These are phyloP conservation scores for Sungouiella thailandica DNA, from an alignment of 805 yeast species.

Conservation along the genomic window DNA sequence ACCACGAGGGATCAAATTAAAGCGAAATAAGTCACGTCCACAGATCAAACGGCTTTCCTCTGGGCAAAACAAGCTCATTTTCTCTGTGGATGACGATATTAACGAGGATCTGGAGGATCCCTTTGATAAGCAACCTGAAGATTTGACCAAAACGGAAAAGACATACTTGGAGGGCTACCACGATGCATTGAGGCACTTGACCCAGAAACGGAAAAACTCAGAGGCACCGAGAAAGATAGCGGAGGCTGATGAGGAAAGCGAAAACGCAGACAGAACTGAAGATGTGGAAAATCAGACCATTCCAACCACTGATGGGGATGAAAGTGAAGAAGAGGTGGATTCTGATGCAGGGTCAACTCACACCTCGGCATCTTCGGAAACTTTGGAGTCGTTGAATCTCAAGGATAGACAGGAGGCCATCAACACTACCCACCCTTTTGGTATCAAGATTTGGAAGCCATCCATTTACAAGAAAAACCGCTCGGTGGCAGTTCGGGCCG, in stretches of 20 bases:
- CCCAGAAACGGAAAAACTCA: constrained; percentile 17
- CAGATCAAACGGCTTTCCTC: constrained; percentile 25
- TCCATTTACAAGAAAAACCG: constrained; percentile 90
- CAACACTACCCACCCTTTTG: constrained; percentile 95
- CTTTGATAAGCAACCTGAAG: constrained; percentile 44
- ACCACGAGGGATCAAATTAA: constrained; percentile 10
- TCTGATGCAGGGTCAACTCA: constrained; percentile 22
- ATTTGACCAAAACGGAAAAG: constrained; percentile 17
- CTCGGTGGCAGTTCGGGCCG: constrained; percentile 87
- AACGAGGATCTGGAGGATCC: constrained; percentile 55
- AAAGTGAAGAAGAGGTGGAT: constrained; percentile 8
- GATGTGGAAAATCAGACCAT: constrained; percentile 6
- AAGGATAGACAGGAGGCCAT: constrained; percentile 94
- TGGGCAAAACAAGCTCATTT: constrained; percentile 36
- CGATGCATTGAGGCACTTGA: constrained; percentile 54
- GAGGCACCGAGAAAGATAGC: constrained; percentile 4
- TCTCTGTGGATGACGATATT: constrained; percentile 80
- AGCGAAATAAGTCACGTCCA: constrained; percentile 24
- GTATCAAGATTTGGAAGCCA: constrained; percentile 98
- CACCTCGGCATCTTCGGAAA: constrained; percentile 34
- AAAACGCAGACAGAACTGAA: neutral
- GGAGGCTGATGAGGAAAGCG: neutral
- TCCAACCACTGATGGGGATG: constrained; percentile 3
- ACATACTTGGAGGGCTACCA: constrained; percentile 65
- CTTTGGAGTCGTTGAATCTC: constrained; percentile 80